Evolutionary conservation across 179 eudicot genomes (phyloP).

Genomic region (Silene vulgaris): DNA sequence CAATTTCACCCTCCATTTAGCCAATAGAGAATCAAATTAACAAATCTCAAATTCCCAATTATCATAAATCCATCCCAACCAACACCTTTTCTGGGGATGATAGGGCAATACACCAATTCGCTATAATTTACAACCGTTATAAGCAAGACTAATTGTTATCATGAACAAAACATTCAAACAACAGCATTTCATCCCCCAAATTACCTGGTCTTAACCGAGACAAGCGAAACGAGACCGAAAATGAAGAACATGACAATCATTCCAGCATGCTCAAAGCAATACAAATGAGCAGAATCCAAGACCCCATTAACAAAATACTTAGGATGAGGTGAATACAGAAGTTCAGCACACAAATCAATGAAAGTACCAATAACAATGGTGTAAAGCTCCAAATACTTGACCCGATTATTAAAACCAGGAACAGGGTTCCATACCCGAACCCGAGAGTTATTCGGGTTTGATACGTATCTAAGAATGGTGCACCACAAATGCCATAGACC

Average conservation of each 20-base stretch:
- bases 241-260: constrained; percentile 87
- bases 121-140: too few species aligned
- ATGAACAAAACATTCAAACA: too few species aligned
- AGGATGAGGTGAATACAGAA: constrained; percentile 64
- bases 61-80: too few species aligned
- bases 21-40: too few species aligned
- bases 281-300: constrained; percentile 60
- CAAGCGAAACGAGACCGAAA: constrained; percentile 50
- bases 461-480: constrained; percentile 43
- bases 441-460: constrained; percentile 45
- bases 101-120: too few species aligned
- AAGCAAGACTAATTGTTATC: too few species aligned
- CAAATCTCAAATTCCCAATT: too few species aligned
- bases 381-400: constrained; percentile 72
- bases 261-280: constrained; percentile 74
- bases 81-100: too few species aligned
- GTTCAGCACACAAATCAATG: constrained; percentile 69
- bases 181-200: constrained; percentile 3
- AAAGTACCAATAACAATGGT: constrained; percentile 56
- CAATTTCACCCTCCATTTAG: too few species aligned
- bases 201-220: constrained; percentile 68
- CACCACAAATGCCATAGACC: constrained; percentile 80
- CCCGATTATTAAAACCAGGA: constrained; percentile 37
- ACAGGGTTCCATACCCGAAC: constrained; percentile 70
- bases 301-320: constrained; percentile 54